Percentiles rank a stretch among this genome's conserved stretches.
Evolutionary conservation across 2,329 filamentous ascomycete genomes (phyloP).

Genomic region (Paecilomyces dactylethromorphus): DNA sequence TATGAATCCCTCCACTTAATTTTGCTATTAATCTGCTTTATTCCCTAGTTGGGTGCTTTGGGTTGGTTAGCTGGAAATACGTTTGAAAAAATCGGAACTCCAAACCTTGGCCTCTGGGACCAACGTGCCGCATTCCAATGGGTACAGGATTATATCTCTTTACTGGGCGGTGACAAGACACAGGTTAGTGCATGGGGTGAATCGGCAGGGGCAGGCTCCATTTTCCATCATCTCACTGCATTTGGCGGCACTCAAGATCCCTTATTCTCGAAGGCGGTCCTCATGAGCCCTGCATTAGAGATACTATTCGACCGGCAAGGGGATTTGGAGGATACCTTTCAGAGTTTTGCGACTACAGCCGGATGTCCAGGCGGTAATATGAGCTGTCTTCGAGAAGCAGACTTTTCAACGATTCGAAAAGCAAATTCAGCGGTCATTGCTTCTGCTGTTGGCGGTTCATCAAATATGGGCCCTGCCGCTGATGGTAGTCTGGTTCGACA

Average conservation of each 20-base stretch:
- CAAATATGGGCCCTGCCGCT: slow-evolving; percentile 25
- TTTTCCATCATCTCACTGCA: slow-evolving; percentile 45
- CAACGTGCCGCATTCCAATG: slow-evolving; percentile 43
- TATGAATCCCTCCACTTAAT: background rate
- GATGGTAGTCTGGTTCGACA: slow-evolving; percentile 27
- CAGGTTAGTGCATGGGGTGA: slow-evolving; percentile 46
- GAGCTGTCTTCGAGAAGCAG: slow-evolving; percentile 21
- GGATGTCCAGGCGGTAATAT: slow-evolving; percentile 26
- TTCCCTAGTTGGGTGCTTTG: slow-evolving; percentile 35
- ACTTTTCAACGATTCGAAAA: slow-evolving; percentile 13
- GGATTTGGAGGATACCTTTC: slow-evolving; percentile 16
- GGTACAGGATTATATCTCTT: slow-evolving; percentile 41
- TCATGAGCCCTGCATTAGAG: slow-evolving; percentile 25
- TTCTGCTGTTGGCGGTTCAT: slow-evolving; percentile 17
- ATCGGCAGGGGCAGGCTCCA: slow-evolving; percentile 46
- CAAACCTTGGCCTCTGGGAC: slow-evolving; percentile 37
- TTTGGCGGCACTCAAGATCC: slow-evolving; percentile 39
- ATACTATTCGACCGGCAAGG: slow-evolving; percentile 14
- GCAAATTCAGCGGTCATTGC: slow-evolving; percentile 20
- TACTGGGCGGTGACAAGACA: slow-evolving; percentile 42
- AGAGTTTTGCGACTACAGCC: slow-evolving; percentile 17
- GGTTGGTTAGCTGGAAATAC: slow-evolving; percentile 43
- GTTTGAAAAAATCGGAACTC: slow-evolving; percentile 35
- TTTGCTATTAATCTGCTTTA: background rate
- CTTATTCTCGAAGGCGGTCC: slow-evolving; percentile 33